These are phyloP conservation scores for Vigna unguiculata DNA, from an alignment of 306 rosid species.

Conservation along the genomic window DNA sequence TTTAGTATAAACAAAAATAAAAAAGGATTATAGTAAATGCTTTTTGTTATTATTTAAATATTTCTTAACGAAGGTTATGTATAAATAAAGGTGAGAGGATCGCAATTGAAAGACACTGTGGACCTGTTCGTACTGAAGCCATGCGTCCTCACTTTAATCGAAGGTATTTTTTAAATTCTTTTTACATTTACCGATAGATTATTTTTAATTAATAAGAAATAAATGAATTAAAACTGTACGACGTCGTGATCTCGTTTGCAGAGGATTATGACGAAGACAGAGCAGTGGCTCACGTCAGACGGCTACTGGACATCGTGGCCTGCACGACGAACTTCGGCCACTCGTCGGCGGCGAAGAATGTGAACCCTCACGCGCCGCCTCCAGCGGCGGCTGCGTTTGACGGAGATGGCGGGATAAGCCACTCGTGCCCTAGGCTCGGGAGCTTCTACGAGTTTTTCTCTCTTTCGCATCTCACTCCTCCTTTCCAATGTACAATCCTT, in stretches of 20 bases:
- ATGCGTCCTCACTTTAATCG: slow-evolving; percentile 67
- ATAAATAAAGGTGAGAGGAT: slow-evolving; percentile 72
- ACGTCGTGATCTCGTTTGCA: slow-evolving; percentile 51
- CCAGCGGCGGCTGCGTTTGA: slow-evolving; percentile 43
- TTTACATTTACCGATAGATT: background rate
- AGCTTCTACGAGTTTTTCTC: slow-evolving; percentile 95
- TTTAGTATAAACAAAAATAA: too few relatives aligned
- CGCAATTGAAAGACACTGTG: slow-evolving; percentile 74
- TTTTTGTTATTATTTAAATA: too few relatives aligned
- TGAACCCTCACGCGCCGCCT: slow-evolving; percentile 6
- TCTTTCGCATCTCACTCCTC: slow-evolving; percentile 84
- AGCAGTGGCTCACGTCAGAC: slow-evolving; percentile 81
- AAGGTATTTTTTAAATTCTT: slow-evolving; percentile 56
- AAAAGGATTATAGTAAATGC: background rate
- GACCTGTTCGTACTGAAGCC: slow-evolving; percentile 95
- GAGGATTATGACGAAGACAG: slow-evolving; percentile 81
- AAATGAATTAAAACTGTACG: background rate
- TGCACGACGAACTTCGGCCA: slow-evolving; percentile 84
- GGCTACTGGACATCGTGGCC: slow-evolving; percentile 83
- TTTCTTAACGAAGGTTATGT: background rate
- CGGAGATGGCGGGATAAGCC: slow-evolving; percentile 70
- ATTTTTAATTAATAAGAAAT: background rate
- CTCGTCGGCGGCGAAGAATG: slow-evolving; percentile 35
- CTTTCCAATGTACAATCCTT: slow-evolving; percentile 73
- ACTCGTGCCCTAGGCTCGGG: slow-evolving; percentile 79